Percentiles rank a stretch among this genome's conserved stretches.
phyloP scores from a whole-genome alignment of 192 early-diverging fungal species.

The Chytriomyces confervae region DNA sequence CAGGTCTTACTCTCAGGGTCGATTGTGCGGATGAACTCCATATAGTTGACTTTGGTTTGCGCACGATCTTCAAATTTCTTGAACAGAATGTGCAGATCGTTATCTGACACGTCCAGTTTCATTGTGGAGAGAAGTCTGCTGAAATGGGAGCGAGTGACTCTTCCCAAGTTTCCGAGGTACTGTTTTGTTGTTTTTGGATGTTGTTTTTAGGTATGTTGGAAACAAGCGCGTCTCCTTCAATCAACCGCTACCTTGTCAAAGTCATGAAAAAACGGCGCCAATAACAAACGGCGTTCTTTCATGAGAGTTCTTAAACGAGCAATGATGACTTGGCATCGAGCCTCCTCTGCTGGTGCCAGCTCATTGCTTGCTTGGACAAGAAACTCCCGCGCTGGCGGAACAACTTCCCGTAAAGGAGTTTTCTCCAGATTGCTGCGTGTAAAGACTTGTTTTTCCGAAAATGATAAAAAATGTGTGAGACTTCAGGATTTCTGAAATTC shows the following conservation, averaged over 20 bases:
- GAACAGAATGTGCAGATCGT: slow-evolving; percentile 59
- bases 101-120: slow-evolving; percentile 55
- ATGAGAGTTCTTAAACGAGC: slow-evolving; percentile 42
- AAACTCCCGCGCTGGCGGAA: slow-evolving; percentile 51
- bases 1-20: slow-evolving; percentile 55
- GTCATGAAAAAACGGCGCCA: slow-evolving; percentile 60
- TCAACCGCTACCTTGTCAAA: slow-evolving; percentile 50
- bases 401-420: slow-evolving; percentile 53
- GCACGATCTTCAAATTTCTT: slow-evolving; percentile 54
- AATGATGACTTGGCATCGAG: slow-evolving; percentile 48
- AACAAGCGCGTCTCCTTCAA: not conserved
- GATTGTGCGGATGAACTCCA: slow-evolving; percentile 56
- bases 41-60: slow-evolving; percentile 57
- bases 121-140: slow-evolving; percentile 54
- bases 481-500: not conserved
- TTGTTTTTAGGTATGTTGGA: not conserved
- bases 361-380: slow-evolving; percentile 50
- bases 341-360: slow-evolving; percentile 51
- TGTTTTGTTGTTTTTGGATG: slow-evolving; percentile 15
- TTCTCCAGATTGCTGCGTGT: slow-evolving; percentile 57
- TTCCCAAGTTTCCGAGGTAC: slow-evolving; percentile 49
- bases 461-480: not conserved
- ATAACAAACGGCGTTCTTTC: slow-evolving; percentile 48
- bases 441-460: slow-evolving; percentile 45
- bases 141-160: slow-evolving; percentile 63